phyloP scores from a whole-genome alignment of 2,329 filamentous ascomycete species.

The Chaetomium globosum region DNA sequence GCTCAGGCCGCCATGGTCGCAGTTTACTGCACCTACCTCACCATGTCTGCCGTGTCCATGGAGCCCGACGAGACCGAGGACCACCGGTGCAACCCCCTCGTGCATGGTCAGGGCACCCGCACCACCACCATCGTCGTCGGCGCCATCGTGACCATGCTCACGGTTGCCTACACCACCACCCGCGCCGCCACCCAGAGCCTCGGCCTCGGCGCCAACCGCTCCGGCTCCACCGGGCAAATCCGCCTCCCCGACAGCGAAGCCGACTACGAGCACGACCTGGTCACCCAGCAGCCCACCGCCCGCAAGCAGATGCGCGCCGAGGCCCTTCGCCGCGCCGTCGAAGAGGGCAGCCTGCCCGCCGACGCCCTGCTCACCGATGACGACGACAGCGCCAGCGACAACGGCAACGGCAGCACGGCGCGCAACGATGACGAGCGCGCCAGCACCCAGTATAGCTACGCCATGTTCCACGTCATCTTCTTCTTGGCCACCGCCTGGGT shows the following conservation, averaged over 20 bases:
- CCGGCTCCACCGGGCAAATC: conserved; percentile 57
- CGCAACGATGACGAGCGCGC: conserved; percentile 84
- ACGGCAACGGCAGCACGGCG: conserved; percentile 46
- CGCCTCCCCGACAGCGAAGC: conserved; percentile 62
- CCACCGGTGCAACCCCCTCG: conserved; percentile 88
- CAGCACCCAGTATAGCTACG: conserved; percentile 93
- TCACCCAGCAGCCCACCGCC: conserved; percentile 76
- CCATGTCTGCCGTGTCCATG: conserved; percentile 98
- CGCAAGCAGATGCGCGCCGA: conserved; percentile 92
- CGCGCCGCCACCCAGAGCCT: conserved; percentile 90
- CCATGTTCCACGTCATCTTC: conserved; percentile 96
- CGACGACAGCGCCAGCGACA: conserved; percentile 54
- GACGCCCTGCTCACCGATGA: conserved; percentile 80
- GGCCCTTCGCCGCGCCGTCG: conserved; percentile 86
- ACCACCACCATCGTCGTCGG: conserved; percentile 90
- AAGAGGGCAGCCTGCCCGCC: conserved; percentile 87
- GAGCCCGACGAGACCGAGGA: conserved; percentile 91
- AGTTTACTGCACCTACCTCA: conserved; percentile 97
- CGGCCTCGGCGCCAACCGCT: conserved; percentile 65
- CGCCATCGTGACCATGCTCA: conserved; percentile 93
- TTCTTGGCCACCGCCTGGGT: conserved; percentile 96
- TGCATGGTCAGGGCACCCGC: conserved; percentile 81
- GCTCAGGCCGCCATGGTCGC: conserved; percentile 98
- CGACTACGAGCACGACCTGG: conserved; percentile 75
- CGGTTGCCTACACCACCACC: conserved; percentile 96